A percentile compares a stretch with the other conserved stretches of the same genome.
These are phyloP conservation scores for Diaporthe aspalathi DNA, from an alignment of 2,329 filamentous ascomycete species.

Conservation along the genomic window DNA sequence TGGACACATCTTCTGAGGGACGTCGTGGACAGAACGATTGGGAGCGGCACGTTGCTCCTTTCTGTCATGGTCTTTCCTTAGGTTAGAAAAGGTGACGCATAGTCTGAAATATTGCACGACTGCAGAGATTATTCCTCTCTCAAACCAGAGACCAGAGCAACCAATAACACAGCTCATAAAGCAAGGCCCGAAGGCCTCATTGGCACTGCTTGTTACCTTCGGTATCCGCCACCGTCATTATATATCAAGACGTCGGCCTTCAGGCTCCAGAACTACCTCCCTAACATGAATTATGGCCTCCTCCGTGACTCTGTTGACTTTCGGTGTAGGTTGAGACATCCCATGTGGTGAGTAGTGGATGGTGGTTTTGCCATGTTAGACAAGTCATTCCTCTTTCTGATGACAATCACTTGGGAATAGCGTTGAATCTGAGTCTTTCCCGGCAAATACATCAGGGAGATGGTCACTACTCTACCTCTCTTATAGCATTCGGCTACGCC, in stretches of 20 bases:
- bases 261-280: neutral
- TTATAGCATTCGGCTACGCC: too few relatives aligned
- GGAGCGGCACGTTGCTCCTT: slow-evolving; percentile 16
- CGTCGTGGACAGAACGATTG: slow-evolving; percentile 12
- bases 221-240: too few relatives aligned
- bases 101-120: neutral
- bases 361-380: neutral
- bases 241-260: too few relatives aligned
- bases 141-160: neutral
- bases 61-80: slow-evolving; percentile 26
- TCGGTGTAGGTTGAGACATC: too few relatives aligned
- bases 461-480: too few relatives aligned
- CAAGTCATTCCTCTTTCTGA: neutral
- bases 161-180: too few relatives aligned
- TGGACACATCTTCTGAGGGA: slow-evolving; percentile 22
- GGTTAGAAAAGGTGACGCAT: neutral
- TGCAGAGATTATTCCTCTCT: too few relatives aligned
- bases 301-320: neutral
- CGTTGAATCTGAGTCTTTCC: neutral
- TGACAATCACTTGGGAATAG: neutral
- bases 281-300: neutral
- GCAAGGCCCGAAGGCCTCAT: too few relatives aligned
- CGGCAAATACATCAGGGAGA: neutral
- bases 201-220: too few relatives aligned
- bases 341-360: neutral